Conservation (phyloP, 1,284 basidiomycete species). For the Neonothopanus nambi region DNA sequence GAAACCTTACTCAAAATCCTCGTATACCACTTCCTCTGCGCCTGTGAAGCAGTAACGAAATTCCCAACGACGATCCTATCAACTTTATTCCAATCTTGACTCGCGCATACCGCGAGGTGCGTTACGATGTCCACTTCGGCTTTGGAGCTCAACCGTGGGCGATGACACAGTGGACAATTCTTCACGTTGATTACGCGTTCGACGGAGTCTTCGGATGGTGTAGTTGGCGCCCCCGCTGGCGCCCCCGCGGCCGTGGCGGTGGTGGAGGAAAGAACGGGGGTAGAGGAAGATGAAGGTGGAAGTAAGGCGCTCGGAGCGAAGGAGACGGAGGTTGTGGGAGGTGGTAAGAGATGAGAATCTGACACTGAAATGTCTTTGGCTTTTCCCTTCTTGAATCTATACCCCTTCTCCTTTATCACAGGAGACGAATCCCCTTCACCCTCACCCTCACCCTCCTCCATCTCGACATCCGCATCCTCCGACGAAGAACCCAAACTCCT, state of each 20-base stretch:
- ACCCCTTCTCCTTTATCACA: conserved; percentile 12
- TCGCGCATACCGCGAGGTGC: conserved; percentile 92
- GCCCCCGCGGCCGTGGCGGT: conserved; percentile 50
- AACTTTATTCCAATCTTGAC: conserved; percentile 88
- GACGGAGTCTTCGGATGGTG: conserved; percentile 45
- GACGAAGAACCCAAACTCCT: conserved; percentile 16
- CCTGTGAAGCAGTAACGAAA: conserved; percentile 94
- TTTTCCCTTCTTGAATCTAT: conserved; percentile 25
- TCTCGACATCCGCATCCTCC: conserved; percentile 38
- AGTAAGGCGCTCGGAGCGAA: neutral
- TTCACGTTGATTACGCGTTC: conserved; percentile 95
- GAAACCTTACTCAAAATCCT: conserved; percentile 86
- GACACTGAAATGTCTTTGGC: neutral
- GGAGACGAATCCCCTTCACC: neutral
- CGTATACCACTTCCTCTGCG: conserved; percentile 96
- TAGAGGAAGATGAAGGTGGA: conserved; percentile 3
- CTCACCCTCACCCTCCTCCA: conserved; percentile 25
- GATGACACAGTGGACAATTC: conserved; percentile 92
- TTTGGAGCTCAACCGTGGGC: conserved; percentile 81
- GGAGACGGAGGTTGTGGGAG: neutral
- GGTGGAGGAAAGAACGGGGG: conserved; percentile 24
- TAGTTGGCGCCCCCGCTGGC: conserved; percentile 27
- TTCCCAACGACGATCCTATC: conserved; percentile 91
- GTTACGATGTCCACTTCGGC: conserved; percentile 94
- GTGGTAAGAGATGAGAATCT: neutral